These are phyloP conservation scores for Staphylotrichum longicolle DNA, from an alignment of 495 filamentous ascomycete genomes.

Conservation along the genomic window DNA sequence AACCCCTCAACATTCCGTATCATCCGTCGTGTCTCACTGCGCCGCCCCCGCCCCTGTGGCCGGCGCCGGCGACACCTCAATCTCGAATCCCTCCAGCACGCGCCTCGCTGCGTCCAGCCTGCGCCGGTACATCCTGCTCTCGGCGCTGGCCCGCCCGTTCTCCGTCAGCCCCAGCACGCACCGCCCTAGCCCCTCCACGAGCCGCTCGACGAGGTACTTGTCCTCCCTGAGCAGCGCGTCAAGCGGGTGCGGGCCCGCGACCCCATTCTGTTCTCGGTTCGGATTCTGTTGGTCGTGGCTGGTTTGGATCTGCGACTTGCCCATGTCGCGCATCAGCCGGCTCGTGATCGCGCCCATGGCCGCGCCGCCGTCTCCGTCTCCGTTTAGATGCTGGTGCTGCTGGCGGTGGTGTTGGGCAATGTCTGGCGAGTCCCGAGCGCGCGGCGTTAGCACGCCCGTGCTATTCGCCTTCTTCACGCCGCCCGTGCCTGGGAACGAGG, in stretches of 20 bases:
- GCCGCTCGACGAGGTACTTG: conserved; percentile 68
- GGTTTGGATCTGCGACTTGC: not conserved
- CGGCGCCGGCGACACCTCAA: too few species aligned
- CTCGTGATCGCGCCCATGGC: conserved; percentile 33
- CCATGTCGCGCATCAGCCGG: conserved; percentile 42
- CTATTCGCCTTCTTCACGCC: conserved; percentile 26
- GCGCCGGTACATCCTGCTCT: conserved; percentile 61
- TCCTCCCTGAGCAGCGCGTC: conserved; percentile 63
- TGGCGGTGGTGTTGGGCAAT: conserved; percentile 22
- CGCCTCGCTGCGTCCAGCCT: conserved; percentile 70
- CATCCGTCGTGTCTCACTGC: not conserved
- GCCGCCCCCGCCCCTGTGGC: too few species aligned
- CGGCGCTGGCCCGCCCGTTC: conserved; percentile 55
- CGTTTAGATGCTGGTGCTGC: too few species aligned
- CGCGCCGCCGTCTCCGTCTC: too few species aligned
- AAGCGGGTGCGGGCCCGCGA: conserved; percentile 34
- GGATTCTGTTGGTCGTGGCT: not conserved
- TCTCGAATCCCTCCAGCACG: conserved; percentile 62
- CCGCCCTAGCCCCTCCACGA: conserved; percentile 71
- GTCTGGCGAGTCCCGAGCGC: conserved; percentile 18
- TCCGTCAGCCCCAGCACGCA: conserved; percentile 68
- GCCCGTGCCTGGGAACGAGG: conserved; percentile 9
- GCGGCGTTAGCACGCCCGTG: conserved; percentile 42
- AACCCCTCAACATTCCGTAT: not conserved
- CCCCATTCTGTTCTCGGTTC: not conserved